Evolutionary conservation across 495 filamentous ascomycete species (phyloP), one percentile per base, ranked within the genome.

Genomic region (Astrocystis sublimbata): DNA sequence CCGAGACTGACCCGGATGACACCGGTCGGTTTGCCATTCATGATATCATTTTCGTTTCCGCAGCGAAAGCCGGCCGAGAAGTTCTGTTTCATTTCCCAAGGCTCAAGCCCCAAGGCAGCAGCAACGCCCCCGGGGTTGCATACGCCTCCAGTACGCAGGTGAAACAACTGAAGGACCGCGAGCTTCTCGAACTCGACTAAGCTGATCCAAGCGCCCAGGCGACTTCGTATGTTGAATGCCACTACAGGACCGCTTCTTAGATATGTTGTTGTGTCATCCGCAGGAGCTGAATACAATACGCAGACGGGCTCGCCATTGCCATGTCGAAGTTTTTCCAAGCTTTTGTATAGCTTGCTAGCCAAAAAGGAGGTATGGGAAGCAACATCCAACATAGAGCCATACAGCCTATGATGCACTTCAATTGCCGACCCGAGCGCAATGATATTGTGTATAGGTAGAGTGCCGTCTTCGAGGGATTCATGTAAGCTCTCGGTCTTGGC

Each of bases 41-140:
- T 83, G 46, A 94, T 82, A 55, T 96, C 93, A 58, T 90, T 85
- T 15, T 92, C 91, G 58, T 88, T 82, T 15, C 89, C 90, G 66
- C 91, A 93, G 15, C 91, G 82, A 67, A 92, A 83, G 0, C 93
- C 93, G 2, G 88, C 84, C 1, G 85, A 89, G 69, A 91, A 96
- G 65, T 94, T 92, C 47, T 81, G 81, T 63, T 83, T 87, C 78
- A 96, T 88, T 71, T 97, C 91, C 80, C 86, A 86, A 3, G 89
- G 85, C 51, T 86, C 81, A 58, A 96, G 82, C 1, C 81, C 80
- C 19, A 97, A 81, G 30, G 82, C 83, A 0, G 75, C 68, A 17
- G 92, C 87, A 47, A 96, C 85, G 10, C 93, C 92, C 7, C 92
- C 93, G 0, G 93, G 93, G 64, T 97, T 97, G 76, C 93, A 98